These are phyloP conservation scores for Protomyces inundatus DNA, from an alignment of 1,139 yeast species.

Conservation along the genomic window DNA sequence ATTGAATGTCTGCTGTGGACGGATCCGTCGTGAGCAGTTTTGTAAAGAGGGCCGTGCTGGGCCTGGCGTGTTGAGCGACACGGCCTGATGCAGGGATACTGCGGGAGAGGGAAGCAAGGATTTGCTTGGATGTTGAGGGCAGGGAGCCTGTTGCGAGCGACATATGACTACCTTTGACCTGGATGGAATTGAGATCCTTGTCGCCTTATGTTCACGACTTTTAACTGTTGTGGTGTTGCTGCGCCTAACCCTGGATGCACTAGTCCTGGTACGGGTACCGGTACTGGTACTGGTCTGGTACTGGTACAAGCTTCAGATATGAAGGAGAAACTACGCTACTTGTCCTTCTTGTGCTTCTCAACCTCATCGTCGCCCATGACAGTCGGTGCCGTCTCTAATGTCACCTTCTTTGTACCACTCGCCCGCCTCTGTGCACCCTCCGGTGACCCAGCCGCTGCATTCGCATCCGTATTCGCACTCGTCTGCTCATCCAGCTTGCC, in stretches of 20 bases:
- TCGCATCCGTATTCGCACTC: slow-evolving; percentile 4
- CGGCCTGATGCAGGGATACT: neutral
- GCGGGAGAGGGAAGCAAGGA: neutral
- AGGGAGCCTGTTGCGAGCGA: neutral
- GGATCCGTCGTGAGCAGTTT: neutral
- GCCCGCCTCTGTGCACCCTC: neutral
- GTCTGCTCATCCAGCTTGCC: neutral
- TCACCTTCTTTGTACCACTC: neutral
- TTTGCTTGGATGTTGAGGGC: neutral
- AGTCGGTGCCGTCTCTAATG: neutral
- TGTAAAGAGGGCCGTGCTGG: neutral
- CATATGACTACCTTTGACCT: neutral
- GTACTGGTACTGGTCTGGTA: too few species aligned
- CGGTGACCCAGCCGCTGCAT: neutral
- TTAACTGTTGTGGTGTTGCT: too few species aligned
- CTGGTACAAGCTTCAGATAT: too few species aligned
- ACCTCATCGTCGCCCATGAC: neutral
- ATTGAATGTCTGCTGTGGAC: neutral
- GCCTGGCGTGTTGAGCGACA: neutral
- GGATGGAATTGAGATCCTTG: too few species aligned
- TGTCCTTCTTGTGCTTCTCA: neutral
- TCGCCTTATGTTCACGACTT: too few species aligned
- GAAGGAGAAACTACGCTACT: neutral
- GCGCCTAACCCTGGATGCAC: too few species aligned
- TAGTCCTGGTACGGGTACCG: too few species aligned